phyloP scores from a whole-genome alignment of 192 early-diverging fungal species.

The Entomortierella parvispora region DNA sequence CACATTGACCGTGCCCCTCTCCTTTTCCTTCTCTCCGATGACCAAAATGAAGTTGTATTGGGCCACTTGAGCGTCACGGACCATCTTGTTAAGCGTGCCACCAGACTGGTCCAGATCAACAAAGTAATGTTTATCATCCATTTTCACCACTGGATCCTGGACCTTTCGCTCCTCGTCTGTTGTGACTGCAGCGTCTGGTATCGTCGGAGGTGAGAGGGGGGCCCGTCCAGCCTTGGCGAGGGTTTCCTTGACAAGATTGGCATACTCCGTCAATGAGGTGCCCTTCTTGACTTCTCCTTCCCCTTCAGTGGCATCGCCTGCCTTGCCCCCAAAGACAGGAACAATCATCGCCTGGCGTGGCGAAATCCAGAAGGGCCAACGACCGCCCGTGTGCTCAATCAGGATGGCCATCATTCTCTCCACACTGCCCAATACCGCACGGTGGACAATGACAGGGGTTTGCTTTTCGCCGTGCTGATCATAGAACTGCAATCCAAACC shows the following conservation, averaged over 20 bases:
- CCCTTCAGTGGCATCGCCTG: conserved; percentile 3
- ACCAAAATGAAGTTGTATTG: conserved; percentile 92
- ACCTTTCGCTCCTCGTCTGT: neutral
- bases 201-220: neutral
- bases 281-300: neutral
- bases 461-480: conserved; percentile 71
- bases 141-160: conserved; percentile 57
- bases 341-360: conserved; percentile 91
- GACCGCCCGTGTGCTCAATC: conserved; percentile 90
- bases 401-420: conserved; percentile 97
- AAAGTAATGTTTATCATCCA: conserved; percentile 70
- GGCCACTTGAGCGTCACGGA: conserved; percentile 81
- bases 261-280: conserved; percentile 73
- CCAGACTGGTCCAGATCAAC: conserved; percentile 83
- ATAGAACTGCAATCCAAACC: conserved; percentile 83
- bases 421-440: conserved; percentile 89
- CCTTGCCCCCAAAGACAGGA: conserved; percentile 66
- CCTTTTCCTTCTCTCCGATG: conserved; percentile 84
- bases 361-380: conserved; percentile 96
- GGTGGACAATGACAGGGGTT: conserved; percentile 93
- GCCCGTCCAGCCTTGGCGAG: conserved; percentile 41
- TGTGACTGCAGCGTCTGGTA: neutral
- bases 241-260: conserved; percentile 58
- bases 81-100: conserved; percentile 75
- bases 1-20: conserved; percentile 76